Evolutionary conservation across 1,139 yeast species (phyloP), one percentile per base, ranked within the genome.

Genomic region (Debaryomyces nepalensis): DNA sequence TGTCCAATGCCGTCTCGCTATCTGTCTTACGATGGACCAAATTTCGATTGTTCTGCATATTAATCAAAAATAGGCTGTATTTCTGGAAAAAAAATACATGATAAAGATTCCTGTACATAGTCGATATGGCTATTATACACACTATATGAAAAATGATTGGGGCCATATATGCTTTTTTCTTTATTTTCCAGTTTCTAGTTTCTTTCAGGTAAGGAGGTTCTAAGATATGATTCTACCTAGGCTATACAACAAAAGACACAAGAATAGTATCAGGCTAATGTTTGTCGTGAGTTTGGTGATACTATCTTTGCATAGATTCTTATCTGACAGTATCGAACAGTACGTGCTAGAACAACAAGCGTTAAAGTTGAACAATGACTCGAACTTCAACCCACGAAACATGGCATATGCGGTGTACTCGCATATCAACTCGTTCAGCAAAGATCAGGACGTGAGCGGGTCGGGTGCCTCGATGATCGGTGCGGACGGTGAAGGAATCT

Each of bases 331-430:
- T 12, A 49, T 64, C 10, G 51, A 58, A 36, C 70, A 67, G 44
- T 39, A 34, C 14, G 39, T 40, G 21, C 47, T 67, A 12, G 68
- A 66, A 30, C 38, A 44, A 18, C 43, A 57, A 9, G 63, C 70
- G 7, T 46, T 66, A 10, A 50, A 49, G 11, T 53, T 55, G 26
- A 66, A 63, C 31, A 50, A 49, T 39, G 39, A 42, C 9, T 54
- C 63, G 3, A 21, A 29, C 2, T 69, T 67, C 49, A 60, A 65
- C 45, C 74, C 75, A 1, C 54, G 68, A 32, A 42, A 53, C 33
- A 46, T 55, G 15, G 52, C 66, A n/a, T 44, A 51, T 35, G 49
- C 49, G 14, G 33, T 68, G 4, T 55, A 49, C 29, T 32, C 50
- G n/a, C 53, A 50, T 43, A 43, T 63, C 21, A 52, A 55, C 33